Conservation (phyloP, 208 protist genomes). For the Leishmania turanica region DNA sequence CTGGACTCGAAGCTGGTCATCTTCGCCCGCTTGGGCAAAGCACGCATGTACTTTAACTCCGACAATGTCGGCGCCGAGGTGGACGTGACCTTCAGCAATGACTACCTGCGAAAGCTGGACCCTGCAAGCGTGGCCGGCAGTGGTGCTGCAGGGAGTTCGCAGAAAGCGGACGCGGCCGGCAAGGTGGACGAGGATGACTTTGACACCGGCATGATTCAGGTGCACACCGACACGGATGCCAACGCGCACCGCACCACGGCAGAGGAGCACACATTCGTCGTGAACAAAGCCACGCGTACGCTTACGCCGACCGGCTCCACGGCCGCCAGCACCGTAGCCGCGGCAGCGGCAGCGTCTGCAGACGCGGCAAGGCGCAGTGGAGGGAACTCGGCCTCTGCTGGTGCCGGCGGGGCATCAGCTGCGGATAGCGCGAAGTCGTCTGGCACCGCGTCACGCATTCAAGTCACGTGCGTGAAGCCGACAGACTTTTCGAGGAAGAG, state of each 20-base stretch:
- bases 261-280: slow-evolving; percentile 29
- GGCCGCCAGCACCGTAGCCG: not conserved
- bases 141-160: not conserved
- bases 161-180: not conserved
- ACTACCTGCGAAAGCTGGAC: slow-evolving; percentile 30
- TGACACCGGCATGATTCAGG: slow-evolving; percentile 29
- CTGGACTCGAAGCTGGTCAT: slow-evolving; percentile 54
- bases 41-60: slow-evolving; percentile 31
- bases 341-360: not conserved
- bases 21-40: slow-evolving; percentile 53
- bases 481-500: not conserved
- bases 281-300: slow-evolving; percentile 29
- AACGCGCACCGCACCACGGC: slow-evolving; percentile 12
- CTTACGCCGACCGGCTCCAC: slow-evolving; percentile 5
- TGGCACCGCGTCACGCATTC: slow-evolving; percentile 16
- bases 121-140: not conserved
- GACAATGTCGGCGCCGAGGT: slow-evolving; percentile 32
- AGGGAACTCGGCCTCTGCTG: not conserved
- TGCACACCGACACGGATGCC: slow-evolving; percentile 27
- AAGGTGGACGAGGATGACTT: slow-evolving; percentile 21
- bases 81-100: slow-evolving; percentile 39
- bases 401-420: not conserved
- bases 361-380: slow-evolving; percentile 3
- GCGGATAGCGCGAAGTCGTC: slow-evolving; percentile 5
- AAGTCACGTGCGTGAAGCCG: slow-evolving; percentile 23